phyloP scores from a whole-genome alignment of 495 filamentous ascomycete genomes.

The Aspergillus carlsbadensis region DNA sequence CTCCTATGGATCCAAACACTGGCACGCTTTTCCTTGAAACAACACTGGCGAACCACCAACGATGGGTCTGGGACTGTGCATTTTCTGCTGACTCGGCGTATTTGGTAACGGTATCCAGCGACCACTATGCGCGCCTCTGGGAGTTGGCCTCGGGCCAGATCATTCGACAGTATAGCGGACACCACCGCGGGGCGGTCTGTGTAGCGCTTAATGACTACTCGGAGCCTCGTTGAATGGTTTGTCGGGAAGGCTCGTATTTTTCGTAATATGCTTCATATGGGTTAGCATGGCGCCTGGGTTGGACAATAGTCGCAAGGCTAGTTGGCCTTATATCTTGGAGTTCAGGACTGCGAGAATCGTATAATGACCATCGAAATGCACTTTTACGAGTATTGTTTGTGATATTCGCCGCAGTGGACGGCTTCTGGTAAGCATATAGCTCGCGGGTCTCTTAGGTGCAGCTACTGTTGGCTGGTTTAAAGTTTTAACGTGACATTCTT shows the following conservation, averaged over 20 bases:
- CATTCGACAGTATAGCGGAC: slow-evolving; percentile 96
- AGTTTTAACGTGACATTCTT: background rate
- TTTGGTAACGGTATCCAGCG: slow-evolving; percentile 94
- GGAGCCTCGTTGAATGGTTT: slow-evolving; percentile 51
- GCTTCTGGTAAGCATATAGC: background rate
- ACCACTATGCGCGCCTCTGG: slow-evolving; percentile 97
- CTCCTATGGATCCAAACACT: slow-evolving; percentile 42
- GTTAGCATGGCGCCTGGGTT: slow-evolving; percentile 27
- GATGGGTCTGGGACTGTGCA: slow-evolving; percentile 99
- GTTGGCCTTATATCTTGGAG: slow-evolving; percentile 14
- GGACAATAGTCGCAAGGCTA: slow-evolving; percentile 7
- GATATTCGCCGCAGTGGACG: background rate
- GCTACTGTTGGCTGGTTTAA: background rate
- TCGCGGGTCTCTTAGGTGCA: background rate
- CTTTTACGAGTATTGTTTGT: slow-evolving; percentile 2
- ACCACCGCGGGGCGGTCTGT: slow-evolving; percentile 93
- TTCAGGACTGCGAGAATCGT: slow-evolving; percentile 4
- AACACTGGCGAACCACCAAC: slow-evolving; percentile 88
- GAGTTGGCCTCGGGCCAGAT: slow-evolving; percentile 81
- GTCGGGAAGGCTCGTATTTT: slow-evolving; percentile 3
- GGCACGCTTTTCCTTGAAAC: slow-evolving; percentile 78
- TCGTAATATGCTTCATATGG: slow-evolving; percentile 11
- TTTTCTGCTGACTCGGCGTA: slow-evolving; percentile 97
- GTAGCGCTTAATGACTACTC: slow-evolving; percentile 97
- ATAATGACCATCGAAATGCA: background rate